Evolutionary conservation across 2,329 filamentous ascomycete genomes (phyloP).

Genomic region (Xylaria sp.): DNA sequence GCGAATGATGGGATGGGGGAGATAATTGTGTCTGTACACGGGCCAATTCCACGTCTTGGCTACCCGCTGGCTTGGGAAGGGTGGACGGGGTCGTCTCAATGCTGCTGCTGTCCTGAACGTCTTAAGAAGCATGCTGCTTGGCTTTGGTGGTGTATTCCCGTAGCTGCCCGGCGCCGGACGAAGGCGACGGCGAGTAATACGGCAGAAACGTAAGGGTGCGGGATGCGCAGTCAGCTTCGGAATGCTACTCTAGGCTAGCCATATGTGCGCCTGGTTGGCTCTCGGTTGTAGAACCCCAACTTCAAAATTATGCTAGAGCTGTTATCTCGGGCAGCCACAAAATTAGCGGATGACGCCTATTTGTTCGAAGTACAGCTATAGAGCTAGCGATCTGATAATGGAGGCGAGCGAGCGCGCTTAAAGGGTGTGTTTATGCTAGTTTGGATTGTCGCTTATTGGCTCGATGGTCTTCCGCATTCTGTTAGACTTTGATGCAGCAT

Average conservation of each 20-base stretch:
- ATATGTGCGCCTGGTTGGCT: constrained; percentile 2
- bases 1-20: constrained; percentile 21
- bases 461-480: constrained; percentile 19
- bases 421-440: background rate
- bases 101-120: constrained; percentile 12
- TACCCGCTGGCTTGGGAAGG: constrained; percentile 11
- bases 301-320: background rate
- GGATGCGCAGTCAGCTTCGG: constrained; percentile 25
- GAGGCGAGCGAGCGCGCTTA: background rate
- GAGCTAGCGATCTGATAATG: constrained; percentile 6
- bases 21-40: background rate
- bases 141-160: background rate
- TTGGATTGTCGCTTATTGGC: constrained; percentile 14
- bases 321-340: constrained; percentile 10
- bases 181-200: background rate
- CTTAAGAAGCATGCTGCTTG: constrained; percentile 28
- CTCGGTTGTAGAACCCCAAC: background rate
- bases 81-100: constrained; percentile 2
- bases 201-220: background rate
- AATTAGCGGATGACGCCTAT: background rate
- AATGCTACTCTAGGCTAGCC: constrained; percentile 17
- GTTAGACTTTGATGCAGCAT: constrained; percentile 9
- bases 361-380: background rate
- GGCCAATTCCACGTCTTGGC: constrained; percentile 9
- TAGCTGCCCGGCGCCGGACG: background rate